Conservation (phyloP, 805 yeast genomes). For the Candida piceae region DNA sequence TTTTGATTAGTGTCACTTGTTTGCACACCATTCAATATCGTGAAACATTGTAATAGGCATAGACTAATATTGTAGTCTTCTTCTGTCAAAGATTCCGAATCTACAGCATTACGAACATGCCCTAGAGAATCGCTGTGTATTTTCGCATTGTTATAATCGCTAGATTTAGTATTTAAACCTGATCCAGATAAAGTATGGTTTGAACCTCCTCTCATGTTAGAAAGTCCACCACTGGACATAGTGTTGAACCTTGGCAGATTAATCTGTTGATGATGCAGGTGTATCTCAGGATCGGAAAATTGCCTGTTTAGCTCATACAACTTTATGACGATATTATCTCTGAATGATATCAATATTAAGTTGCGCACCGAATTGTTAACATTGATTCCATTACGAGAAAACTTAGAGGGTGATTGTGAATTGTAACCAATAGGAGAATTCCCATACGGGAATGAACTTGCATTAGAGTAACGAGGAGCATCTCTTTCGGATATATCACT, state of each 20-base stretch:
- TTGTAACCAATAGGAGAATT: background rate
- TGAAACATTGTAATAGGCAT: conserved; percentile 54
- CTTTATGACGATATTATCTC: conserved; percentile 51
- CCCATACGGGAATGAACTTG: too few species aligned
- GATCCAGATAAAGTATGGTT: too few species aligned
- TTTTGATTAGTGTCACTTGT: conserved; percentile 52
- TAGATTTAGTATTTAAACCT: too few species aligned
- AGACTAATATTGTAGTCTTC: conserved; percentile 11
- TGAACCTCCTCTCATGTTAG: conserved; percentile 2
- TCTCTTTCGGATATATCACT: too few species aligned
- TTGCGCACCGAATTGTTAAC: conserved; percentile 30
- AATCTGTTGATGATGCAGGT: too few species aligned
- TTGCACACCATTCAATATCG: conserved; percentile 48
- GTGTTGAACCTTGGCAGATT: background rate
- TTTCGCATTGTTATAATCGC: too few species aligned
- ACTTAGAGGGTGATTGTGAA: background rate
- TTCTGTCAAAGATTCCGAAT: conserved; percentile 1
- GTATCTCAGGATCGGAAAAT: conserved; percentile 20
- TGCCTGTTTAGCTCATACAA: conserved; percentile 40
- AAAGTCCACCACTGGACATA: background rate
- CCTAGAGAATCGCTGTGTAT: too few species aligned
- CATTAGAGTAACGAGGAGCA: too few species aligned
- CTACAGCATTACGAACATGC: background rate
- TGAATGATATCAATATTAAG: conserved; percentile 39
- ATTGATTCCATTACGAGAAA: background rate